Evolutionary conservation across 345 rosid genomes (phyloP).

Genomic region (Syzygium grande): DNA sequence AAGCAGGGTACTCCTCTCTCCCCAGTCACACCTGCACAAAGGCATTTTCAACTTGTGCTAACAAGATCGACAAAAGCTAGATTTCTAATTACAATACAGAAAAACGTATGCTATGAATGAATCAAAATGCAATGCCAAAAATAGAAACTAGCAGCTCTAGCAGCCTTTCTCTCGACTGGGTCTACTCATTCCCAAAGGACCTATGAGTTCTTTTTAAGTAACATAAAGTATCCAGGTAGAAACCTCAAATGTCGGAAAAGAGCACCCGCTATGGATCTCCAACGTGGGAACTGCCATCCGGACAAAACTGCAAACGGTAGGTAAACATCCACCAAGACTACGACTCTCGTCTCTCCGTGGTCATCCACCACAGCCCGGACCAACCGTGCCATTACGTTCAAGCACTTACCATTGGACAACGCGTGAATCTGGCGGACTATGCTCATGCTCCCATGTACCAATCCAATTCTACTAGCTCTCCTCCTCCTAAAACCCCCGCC

Average conservation of each 20-base stretch:
- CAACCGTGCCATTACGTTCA: constrained; percentile 41
- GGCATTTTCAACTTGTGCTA: not conserved
- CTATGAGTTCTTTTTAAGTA: not conserved
- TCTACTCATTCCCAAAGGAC: not conserved
- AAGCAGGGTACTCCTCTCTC: constrained; percentile 44
- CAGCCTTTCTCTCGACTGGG: not conserved
- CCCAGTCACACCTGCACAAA: constrained; percentile 92
- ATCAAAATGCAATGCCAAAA: not conserved
- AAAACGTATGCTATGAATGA: not conserved
- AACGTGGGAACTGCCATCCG: constrained; percentile 84
- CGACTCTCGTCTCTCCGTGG: constrained; percentile 36
- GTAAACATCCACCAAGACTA: constrained; percentile 68
- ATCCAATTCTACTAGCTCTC: constrained; percentile 44
- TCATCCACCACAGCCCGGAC: constrained; percentile 25
- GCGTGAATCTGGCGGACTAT: constrained; percentile 61
- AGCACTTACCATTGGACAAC: constrained; percentile 43
- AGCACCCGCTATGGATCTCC: constrained; percentile 44
- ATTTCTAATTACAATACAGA: not conserved
- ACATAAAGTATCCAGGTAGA: not conserved
- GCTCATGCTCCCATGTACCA: constrained; percentile 77
- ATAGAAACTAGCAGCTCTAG: not conserved
- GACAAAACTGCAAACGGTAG: constrained; percentile 59
- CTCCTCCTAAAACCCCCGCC: constrained; percentile 9
- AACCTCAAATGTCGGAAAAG: constrained; percentile 81
- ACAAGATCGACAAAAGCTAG: not conserved